A percentile compares a stretch with the other conserved stretches of the same genome.
Conservation (phyloP, 2,329 filamentous ascomycete species). For the Dactylellina cionopaga region DNA sequence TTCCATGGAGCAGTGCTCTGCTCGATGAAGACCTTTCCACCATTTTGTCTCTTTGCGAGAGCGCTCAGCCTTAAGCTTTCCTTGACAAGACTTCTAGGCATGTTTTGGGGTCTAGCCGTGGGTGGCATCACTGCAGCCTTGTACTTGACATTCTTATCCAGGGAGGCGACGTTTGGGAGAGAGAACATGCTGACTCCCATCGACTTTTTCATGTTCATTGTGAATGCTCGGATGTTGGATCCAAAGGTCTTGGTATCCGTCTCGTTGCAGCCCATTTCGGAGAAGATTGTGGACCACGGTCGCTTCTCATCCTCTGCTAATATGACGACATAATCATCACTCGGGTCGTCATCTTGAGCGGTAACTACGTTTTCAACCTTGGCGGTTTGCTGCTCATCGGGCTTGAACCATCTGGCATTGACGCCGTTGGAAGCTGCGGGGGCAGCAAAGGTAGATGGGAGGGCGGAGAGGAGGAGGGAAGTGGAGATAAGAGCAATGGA, state of each 20-base stretch:
- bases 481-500: slow-evolving; percentile 41
- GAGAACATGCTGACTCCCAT: slow-evolving; percentile 41
- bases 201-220: slow-evolving; percentile 53
- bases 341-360: slow-evolving; percentile 14
- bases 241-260: slow-evolving; percentile 60
- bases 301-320: slow-evolving; percentile 54
- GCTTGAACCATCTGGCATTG: slow-evolving; percentile 38
- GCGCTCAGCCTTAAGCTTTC: slow-evolving; percentile 39
- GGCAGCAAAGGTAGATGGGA: slow-evolving; percentile 29
- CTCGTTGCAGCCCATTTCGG: slow-evolving; percentile 53
- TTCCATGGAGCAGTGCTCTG: slow-evolving; percentile 56
- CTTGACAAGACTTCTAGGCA: slow-evolving; percentile 53
- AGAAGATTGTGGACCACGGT: slow-evolving; percentile 53
- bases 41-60: slow-evolving; percentile 33
- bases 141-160: slow-evolving; percentile 47
- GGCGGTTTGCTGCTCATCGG: slow-evolving; percentile 7
- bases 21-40: slow-evolving; percentile 19
- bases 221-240: slow-evolving; percentile 54
- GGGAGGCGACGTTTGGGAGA: slow-evolving; percentile 42
- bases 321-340: slow-evolving; percentile 54
- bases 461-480: slow-evolving; percentile 35
- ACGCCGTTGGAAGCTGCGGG: slow-evolving; percentile 32
- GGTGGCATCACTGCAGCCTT: slow-evolving; percentile 42
- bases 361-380: slow-evolving; percentile 5
- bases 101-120: slow-evolving; percentile 28